phyloP scores from a whole-genome alignment of 805 yeast species.

The Kluyveromyces dobzhanskii region DNA sequence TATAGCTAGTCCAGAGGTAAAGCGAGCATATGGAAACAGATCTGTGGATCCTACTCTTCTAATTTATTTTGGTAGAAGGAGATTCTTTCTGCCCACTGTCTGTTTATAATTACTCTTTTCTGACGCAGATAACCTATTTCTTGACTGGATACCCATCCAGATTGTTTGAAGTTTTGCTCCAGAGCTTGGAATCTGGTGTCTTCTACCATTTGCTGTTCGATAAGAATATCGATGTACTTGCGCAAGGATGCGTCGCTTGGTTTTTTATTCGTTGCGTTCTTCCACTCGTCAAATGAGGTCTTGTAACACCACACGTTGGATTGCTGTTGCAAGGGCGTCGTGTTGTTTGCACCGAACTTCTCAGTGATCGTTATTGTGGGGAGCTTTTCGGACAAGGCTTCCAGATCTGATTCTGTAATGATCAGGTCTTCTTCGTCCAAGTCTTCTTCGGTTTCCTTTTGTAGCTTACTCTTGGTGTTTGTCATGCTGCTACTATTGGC shows the following conservation, averaged over 20 bases:
- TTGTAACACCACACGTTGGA: constrained; percentile 18
- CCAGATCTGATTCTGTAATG: constrained; percentile 9
- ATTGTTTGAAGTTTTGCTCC: constrained; percentile 17
- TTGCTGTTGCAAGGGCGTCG: constrained; percentile 15
- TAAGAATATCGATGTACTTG: constrained; percentile 19
- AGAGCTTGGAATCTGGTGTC: constrained; percentile 21
- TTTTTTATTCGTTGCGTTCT: background rate
- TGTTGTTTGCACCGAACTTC: constrained; percentile 11
- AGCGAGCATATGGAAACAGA: no score
- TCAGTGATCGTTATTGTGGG: constrained; percentile 22
- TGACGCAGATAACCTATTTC: constrained; percentile 19
- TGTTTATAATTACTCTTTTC: constrained; percentile 22
- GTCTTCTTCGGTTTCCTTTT: constrained; percentile 8
- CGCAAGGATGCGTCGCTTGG: constrained; percentile 17
- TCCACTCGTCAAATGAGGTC: constrained; percentile 8
- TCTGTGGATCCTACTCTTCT: constrained; percentile 8
- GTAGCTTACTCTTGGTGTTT: constrained; percentile 3
- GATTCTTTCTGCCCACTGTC: constrained; percentile 27
- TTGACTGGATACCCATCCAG: constrained; percentile 25
- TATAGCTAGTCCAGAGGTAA: no score
- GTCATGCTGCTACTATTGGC: constrained; percentile 1
- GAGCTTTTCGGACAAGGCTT: constrained; percentile 15
- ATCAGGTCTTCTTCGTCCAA: constrained; percentile 1
- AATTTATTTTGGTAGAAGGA: constrained; percentile 19
- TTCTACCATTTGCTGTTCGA: constrained; percentile 21